phyloP scores from a whole-genome alignment of 176 grass and related monocot species.

The Bolboschoenus planiculmis region DNA sequence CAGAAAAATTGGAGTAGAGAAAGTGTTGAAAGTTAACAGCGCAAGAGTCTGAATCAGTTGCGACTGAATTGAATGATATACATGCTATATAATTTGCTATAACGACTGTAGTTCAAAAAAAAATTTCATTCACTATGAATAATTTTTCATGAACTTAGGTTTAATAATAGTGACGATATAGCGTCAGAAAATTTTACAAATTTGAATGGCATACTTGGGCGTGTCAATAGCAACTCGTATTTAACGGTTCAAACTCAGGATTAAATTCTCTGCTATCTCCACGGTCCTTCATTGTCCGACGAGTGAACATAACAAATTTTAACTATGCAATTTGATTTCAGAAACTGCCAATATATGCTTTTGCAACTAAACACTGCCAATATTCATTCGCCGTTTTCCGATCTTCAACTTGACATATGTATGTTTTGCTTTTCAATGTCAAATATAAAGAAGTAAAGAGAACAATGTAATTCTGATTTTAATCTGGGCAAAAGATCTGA shows the following conservation, averaged over 20 bases:
- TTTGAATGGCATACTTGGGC: too few relatives aligned
- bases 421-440: neutral
- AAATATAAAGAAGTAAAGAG: neutral
- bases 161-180: neutral
- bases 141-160: too few relatives aligned
- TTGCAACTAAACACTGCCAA: neutral
- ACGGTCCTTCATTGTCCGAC: neutral
- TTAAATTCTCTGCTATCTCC: neutral
- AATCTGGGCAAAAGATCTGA: neutral
- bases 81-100: neutral
- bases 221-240: too few relatives aligned
- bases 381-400: neutral
- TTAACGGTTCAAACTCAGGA: too few relatives aligned
- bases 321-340: neutral
- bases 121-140: too few relatives aligned
- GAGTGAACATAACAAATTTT: neutral
- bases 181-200: too few relatives aligned
- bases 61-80: neutral
- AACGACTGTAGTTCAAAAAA: too few relatives aligned
- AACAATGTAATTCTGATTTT: neutral
- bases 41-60: neutral
- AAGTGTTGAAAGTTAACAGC: too few relatives aligned
- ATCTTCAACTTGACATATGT: neutral
- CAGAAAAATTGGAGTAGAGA: too few relatives aligned
- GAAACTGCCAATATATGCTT: neutral